Base-by-base conservation (phyloP, 1,284 basidiomycete genomes). In the Kwoniella shivajii region DNA sequence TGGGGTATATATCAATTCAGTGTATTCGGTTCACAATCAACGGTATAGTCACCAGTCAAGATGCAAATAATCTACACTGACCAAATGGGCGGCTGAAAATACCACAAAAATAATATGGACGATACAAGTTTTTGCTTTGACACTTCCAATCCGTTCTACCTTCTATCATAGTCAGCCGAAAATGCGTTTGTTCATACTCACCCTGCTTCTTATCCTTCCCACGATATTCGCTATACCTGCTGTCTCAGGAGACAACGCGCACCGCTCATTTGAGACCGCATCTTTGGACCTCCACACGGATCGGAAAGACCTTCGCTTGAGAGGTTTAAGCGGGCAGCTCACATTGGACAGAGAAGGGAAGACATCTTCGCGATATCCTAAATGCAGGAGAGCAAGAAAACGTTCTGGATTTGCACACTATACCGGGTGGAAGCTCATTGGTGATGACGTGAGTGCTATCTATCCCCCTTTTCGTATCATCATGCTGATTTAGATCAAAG, bases 401-500 rank as follows among this genome's bases (percentile, higher is more conserved):
- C 9, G 38, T 57, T 33, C 57, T 60, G 20, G 65, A 2, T 64
- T 60, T 37, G 65, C 65, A 11, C 62, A 60, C 51, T 66, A 66
- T 53, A 33, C 54, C 20, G 65, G 65, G 22, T 66, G 65, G 65
- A 61, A 62, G 47, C 43, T 66, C 29, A 43, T 56, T 5, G 65
- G 65, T 18, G 60, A 66, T 46, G 65, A 66, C 41, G 65, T 66
- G 48, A 60, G 65, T 60, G n/a, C 10, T 9, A 44, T 43, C 38
- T n/a, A 22, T n/a, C n/a, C n/a, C 20, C 27, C 29, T 22, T 33
- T 24, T 26, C 47, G 16, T 16, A n/a, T 22, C 18, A 14, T 11
- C 2, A 44, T 33, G 30, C 27, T 37, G 24, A 48, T 37, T 31
- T 10, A 4, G 6, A 2, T 22, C 16, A 13, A 24, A 52, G 50